A percentile compares a stretch with the other conserved stretches of the same genome.
These are phyloP conservation scores for Aureobasidium leucospermi DNA, from an alignment of 2,329 filamentous ascomycete genomes.

Conservation along the genomic window DNA sequence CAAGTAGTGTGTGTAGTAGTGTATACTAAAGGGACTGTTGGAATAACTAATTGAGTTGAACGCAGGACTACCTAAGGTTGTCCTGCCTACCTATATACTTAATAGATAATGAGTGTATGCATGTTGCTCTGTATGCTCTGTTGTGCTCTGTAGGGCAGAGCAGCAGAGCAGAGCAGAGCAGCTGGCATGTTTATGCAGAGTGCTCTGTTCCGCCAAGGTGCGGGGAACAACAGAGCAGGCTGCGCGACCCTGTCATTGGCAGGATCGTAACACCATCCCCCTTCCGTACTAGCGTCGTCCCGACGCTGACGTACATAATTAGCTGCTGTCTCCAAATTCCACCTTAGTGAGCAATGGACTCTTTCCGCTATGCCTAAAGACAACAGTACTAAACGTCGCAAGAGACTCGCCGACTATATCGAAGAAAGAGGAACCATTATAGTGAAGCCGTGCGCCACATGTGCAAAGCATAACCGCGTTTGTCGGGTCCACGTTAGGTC, in stretches of 20 bases:
- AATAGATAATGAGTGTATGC: neutral
- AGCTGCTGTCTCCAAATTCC: neutral
- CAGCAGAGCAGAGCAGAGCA: neutral
- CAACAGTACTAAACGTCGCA: neutral
- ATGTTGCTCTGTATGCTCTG: neutral
- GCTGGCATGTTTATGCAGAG: neutral
- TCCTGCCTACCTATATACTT: slow-evolving; percentile 3
- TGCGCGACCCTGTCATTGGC: neutral
- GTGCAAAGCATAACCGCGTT: neutral
- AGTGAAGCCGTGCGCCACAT: neutral
- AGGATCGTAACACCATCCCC: slow-evolving; percentile 4
- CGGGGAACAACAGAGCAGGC: neutral
- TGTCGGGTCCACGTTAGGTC: neutral
- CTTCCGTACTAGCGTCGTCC: neutral
- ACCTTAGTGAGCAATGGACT: neutral
- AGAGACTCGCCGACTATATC: neutral
- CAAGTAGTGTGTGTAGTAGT: too few relatives aligned
- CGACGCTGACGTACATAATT: neutral
- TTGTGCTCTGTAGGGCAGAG: neutral
- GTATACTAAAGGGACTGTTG: slow-evolving; percentile 4
- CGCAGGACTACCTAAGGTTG: neutral
- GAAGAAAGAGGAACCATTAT: neutral
- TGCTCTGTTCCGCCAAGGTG: slow-evolving; percentile 1
- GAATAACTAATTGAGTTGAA: slow-evolving; percentile 8
- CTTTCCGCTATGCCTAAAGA: neutral